Conservation (phyloP, 768 basidiomycete species). For the Suillus bovinus region DNA sequence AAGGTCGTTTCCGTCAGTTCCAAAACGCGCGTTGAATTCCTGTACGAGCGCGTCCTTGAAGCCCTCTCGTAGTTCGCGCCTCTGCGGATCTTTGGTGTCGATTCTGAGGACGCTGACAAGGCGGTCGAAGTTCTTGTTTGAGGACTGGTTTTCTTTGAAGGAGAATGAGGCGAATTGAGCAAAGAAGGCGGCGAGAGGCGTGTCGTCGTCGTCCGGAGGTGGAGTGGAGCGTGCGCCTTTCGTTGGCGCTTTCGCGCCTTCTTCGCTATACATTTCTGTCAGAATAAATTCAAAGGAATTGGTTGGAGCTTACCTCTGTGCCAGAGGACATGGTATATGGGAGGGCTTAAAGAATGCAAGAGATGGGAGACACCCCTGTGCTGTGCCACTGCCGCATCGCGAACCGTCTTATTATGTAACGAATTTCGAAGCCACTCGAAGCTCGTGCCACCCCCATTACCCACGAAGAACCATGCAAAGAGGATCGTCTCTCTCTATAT, state of each 20-base stretch:
- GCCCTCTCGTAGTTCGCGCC: not conserved
- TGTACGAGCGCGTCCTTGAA: slow-evolving; percentile 12
- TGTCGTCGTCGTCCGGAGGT: not conserved
- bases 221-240: slow-evolving; percentile 2
- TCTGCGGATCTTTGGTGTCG: not conserved
- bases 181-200: slow-evolving; percentile 5
- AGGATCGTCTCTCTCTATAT: not conserved
- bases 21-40: slow-evolving; percentile 12
- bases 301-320: not conserved
- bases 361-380: slow-evolving; percentile 2
- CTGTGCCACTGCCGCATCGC: not conserved
- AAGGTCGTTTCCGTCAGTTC: slow-evolving; percentile 14
- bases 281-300: not conserved
- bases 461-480: slow-evolving; percentile 1
- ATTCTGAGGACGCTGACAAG: not conserved
- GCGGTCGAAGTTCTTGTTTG: slow-evolving; percentile 4
- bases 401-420: not conserved
- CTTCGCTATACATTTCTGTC: not conserved
- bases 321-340: not conserved
- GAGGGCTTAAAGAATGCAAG: not conserved
- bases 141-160: not conserved
- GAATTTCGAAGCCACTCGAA: not conserved
- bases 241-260: not conserved
- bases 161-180: slow-evolving; percentile 4
- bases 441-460: not conserved